These are phyloP conservation scores for Globisporangium solare DNA, from an alignment of 352 stramenopile genomes.

Conservation along the genomic window DNA sequence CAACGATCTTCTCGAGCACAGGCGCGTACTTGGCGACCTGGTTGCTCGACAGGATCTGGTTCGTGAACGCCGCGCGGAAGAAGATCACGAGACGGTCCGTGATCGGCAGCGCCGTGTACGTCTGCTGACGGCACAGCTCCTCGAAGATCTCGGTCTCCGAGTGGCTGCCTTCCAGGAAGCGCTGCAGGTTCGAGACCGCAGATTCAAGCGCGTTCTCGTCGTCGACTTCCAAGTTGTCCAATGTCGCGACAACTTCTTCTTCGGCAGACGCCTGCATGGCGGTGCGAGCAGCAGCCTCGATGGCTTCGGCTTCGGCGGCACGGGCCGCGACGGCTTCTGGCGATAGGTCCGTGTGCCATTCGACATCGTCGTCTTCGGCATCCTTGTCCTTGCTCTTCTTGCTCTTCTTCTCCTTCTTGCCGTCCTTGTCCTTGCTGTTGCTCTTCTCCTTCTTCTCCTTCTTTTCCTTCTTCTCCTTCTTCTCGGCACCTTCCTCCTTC, in stretches of 20 bases:
- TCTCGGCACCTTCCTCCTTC: constrained; percentile 53
- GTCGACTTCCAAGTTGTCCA: constrained; percentile 82
- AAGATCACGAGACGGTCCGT: constrained; percentile 94
- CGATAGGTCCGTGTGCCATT: constrained; percentile 86
- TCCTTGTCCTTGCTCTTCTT: constrained; percentile 63
- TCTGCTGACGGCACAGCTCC: constrained; percentile 92
- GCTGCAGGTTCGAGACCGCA: constrained; percentile 59
- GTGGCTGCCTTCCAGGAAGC: constrained; percentile 48
- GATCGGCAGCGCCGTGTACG: constrained; percentile 84
- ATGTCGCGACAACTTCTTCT: constrained; percentile 55
- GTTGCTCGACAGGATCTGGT: constrained; percentile 90
- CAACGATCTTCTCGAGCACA: constrained; percentile 83
- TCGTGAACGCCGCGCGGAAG: constrained; percentile 84
- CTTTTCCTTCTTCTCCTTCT: constrained; percentile 65
- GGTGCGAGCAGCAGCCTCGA: constrained; percentile 68
- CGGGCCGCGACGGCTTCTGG: constrained; percentile 75
- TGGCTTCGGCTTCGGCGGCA: constrained; percentile 76
- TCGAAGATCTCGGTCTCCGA: constrained; percentile 75
- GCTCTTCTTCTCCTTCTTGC: constrained; percentile 75
- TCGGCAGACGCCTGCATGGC: constrained; percentile 55
- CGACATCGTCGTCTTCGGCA: constrained; percentile 60
- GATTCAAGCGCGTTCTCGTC: constrained; percentile 82
- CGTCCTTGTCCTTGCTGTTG: constrained; percentile 43
- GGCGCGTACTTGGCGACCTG: constrained; percentile 85
- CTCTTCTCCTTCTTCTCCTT: constrained; percentile 78